Base-by-base conservation (phyloP, 805 yeast species). In the Metschnikowia dekortorum region DNA sequence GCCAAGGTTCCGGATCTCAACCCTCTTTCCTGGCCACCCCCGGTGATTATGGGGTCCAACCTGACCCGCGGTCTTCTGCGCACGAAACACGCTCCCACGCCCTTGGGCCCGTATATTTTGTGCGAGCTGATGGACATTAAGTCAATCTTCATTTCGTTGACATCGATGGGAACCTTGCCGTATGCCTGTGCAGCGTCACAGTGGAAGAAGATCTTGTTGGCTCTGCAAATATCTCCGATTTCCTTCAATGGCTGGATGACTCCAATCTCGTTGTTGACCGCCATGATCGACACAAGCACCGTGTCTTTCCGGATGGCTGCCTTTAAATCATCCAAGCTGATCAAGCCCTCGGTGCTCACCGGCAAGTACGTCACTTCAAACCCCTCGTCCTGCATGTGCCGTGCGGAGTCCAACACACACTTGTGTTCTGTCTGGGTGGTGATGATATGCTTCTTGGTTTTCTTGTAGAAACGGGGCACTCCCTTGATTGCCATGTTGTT, bases 1-100 rank as follows among this genome's bases (percentile, higher is more conserved):
- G 99, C 91, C 65, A 94, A 79, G 30, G 99, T 94, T 53, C 99
- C 99, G 5, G 96, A 87, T 72, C 99, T 81, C 62, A 94, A 76
- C 52, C 99, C 99, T 75, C 99, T 86, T 74, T 94, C 99, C 74
- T 94, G 99, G 47, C 99, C 99, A 72, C 99, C 99, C 58, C 99
- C 99, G 53, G 90, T 86, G 59, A 94, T 87, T 49, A 94, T 76
- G 22, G 99, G 97, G 57, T 91, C 97, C 54, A 94, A 67, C 79
- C 99, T 87, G 45, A 94, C 99, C 72, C 99, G 85, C 55, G 99
- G 99, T 71, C 99, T 85, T 79, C 99, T 87, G 73, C 99, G 84
- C 37, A 94, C 92, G 64, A 80, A 94, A 59, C 91, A 77, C 8
- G 99, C 99, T 62, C 99, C 99, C 53, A 90, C 81, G 55, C 99